These are phyloP conservation scores for Davidsoniella eucalypti DNA, from an alignment of 2,329 filamentous ascomycete species.

Conservation along the genomic window DNA sequence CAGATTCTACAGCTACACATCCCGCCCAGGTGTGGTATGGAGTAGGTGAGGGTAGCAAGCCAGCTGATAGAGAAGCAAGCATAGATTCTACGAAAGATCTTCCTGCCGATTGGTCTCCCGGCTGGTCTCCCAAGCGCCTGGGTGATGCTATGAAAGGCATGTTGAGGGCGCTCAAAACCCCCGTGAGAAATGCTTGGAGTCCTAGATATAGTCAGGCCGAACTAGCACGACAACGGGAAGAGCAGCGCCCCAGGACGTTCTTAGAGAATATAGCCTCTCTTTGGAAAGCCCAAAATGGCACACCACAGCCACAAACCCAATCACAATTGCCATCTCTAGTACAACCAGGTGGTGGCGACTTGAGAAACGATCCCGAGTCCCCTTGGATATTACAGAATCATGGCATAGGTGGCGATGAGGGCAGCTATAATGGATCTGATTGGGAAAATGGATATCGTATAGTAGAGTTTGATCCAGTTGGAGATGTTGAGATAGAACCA, in stretches of 20 bases:
- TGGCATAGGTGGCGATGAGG: no score
- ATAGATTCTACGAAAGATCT: no score
- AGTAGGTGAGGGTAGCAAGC: not conserved
- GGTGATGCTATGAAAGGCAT: not conserved
- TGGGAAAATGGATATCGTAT: no score
- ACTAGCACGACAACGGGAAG: slow-evolving; percentile 4
- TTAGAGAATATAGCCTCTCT: not conserved
- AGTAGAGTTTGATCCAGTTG: no score
- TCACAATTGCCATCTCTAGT: no score
- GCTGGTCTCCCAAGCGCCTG: not conserved
- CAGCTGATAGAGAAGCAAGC: not conserved
- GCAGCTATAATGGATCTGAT: no score
- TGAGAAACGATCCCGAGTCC: no score
- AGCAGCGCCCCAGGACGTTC: slow-evolving; percentile 4
- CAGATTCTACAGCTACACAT: slow-evolving; percentile 4
- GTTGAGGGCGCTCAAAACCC: not conserved
- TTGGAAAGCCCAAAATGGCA: not conserved
- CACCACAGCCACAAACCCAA: no score
- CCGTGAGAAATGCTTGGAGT: slow-evolving; percentile 2
- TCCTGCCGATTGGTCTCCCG: not conserved
- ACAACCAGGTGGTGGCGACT: no score
- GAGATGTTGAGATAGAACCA: no score
- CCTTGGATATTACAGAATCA: no score
- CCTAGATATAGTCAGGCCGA: slow-evolving; percentile 2
- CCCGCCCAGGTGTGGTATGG: slow-evolving; percentile 9